Evolutionary conservation across 169 alveolate species (phyloP), one percentile per base, ranked within the genome.

Genomic region (Babesia divergens): DNA sequence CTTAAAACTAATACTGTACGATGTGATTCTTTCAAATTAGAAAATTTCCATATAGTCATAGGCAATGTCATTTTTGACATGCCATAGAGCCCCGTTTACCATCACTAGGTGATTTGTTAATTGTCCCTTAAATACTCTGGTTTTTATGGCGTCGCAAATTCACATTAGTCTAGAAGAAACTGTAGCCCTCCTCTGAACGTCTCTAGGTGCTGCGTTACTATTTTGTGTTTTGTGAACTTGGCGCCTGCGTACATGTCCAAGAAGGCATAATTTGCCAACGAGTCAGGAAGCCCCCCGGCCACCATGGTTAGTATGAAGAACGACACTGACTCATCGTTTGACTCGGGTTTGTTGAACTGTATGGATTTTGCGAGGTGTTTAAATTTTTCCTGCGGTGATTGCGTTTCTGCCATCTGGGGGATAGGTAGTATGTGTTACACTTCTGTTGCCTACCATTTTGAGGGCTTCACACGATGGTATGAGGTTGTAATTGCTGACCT

Each of bases 271-370:
- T 77, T 72, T 7, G 66, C 81, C 26, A 77, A 34, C 11, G 82
- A 52, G 43, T 77, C 65, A 9, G 49, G 24, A 20, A 77, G 53
- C 34, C 83, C 74, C 7, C 86, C 82, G 32, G 71, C 82, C 11
- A 77, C 82, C 49, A 77, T 18, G 13, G 86, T 56, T 43, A 77
- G 54, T 6, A 77, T 65, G 18, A 77, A 26, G 18, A 66, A 34
- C 5, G 86, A 77, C n/a, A 67, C 60, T 3, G 82, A 43, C 40
- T 77, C 86, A 6, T 68, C 82, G 0, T 29, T 18, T 28, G 86
- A 77, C 35, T 38, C 53, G 8, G 58, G 31, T 9, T 77, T 56
- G 58, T 68, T 77, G 38, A 77, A 31, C 67, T 50, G 58, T 29
- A 77, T 46, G 26, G 86, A 71, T 7, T 31, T 24, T 0, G 43